Conservation (phyloP, 116 monocot species). For the Cymodocea nodosa region DNA sequence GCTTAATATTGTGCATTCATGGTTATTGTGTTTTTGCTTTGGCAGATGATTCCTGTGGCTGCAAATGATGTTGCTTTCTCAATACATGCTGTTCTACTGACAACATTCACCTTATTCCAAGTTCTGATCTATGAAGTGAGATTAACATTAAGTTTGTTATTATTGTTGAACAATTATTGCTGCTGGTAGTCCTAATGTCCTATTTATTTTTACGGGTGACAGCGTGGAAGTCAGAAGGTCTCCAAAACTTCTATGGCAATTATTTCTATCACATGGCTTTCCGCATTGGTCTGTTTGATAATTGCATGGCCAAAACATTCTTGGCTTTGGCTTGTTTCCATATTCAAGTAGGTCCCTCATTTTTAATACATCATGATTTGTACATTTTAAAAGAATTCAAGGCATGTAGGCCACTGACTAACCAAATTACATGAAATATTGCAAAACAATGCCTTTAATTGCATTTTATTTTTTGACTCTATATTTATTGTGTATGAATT, state of each 20-base stretch:
- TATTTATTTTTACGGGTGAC: slow-evolving; percentile 1
- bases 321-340: slow-evolving; percentile 90
- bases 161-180: slow-evolving; percentile 3
- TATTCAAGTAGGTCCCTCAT: slow-evolving; percentile 52
- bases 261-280: slow-evolving; percentile 33
- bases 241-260: slow-evolving; percentile 57
- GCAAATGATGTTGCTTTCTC: slow-evolving; percentile 94
- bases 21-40: slow-evolving; percentile 5
- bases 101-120: slow-evolving; percentile 66
- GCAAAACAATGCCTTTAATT: not conserved
- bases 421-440: not conserved
- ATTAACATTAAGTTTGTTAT: not conserved
- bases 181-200: not conserved
- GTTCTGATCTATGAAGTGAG: slow-evolving; percentile 76
- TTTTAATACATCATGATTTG: not conserved
- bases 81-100: slow-evolving; percentile 75
- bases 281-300: slow-evolving; percentile 51
- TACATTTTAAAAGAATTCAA: too few relatives aligned
- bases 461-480: not conserved
- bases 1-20: not conserved
- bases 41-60: slow-evolving; percentile 92
- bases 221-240: slow-evolving; percentile 81
- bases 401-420: too few relatives aligned
- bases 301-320: slow-evolving; percentile 62
- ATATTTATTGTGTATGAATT: not conserved